These are phyloP conservation scores for Purpureocillium lavendulum DNA, from an alignment of 2,329 filamentous ascomycete species.

Conservation along the genomic window DNA sequence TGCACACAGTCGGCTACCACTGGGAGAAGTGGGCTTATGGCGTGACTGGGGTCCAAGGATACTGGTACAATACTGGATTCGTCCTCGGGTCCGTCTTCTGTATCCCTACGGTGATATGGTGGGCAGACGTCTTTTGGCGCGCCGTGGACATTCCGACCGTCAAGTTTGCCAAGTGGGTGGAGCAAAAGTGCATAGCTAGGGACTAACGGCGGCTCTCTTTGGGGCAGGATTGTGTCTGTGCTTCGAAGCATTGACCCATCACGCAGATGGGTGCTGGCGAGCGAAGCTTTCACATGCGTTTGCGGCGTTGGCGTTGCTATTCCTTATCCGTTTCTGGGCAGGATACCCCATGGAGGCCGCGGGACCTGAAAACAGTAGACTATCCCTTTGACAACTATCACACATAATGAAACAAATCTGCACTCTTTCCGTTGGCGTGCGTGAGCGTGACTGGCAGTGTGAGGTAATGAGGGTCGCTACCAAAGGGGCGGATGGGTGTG, in stretches of 20 bases:
- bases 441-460: too few relatives aligned
- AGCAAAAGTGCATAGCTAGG: conserved; percentile 31
- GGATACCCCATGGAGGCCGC: neutral
- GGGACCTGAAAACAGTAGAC: neutral
- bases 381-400: neutral
- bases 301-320: conserved; percentile 4
- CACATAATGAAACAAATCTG: neutral
- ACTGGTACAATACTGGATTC: conserved; percentile 37
- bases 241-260: neutral
- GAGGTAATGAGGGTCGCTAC: too few relatives aligned
- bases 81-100: conserved; percentile 36
- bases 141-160: conserved; percentile 47
- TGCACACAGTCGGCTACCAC: conserved; percentile 44
- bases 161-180: conserved; percentile 47
- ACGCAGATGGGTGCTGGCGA: neutral
- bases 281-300: neutral
- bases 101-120: conserved; percentile 44
- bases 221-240: neutral
- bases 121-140: conserved; percentile 48
- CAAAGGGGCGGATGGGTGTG: too few relatives aligned
- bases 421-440: too few relatives aligned
- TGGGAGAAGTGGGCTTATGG: conserved; percentile 39
- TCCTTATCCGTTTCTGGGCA: neutral
- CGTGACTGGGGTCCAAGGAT: conserved; percentile 36
- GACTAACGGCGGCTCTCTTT: conserved; percentile 8